Percentiles rank a stretch among this genome's conserved stretches.
phyloP scores from a whole-genome alignment of 768 basidiomycete species.

The Amanita subjunquillea region DNA sequence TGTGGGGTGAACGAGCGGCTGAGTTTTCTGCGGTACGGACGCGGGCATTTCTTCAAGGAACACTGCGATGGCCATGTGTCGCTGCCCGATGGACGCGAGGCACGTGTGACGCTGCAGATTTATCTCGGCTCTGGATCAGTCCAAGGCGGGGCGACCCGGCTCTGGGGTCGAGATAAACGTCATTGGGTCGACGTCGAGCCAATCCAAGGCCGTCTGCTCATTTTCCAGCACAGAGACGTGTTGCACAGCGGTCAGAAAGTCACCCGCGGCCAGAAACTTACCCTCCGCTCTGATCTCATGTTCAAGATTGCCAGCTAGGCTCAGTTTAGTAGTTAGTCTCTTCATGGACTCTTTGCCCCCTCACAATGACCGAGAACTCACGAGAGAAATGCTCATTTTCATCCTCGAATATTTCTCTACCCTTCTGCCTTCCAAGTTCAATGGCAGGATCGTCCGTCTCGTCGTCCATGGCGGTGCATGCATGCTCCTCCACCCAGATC shows the following conservation, averaged over 20 bases:
- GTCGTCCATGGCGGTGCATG: constrained; percentile 67
- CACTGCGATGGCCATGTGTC: constrained; percentile 28
- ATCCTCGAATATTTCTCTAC: constrained; percentile 44
- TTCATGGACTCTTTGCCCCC: constrained; percentile 5
- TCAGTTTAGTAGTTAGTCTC: too few species aligned
- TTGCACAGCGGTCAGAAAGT: constrained; percentile 35
- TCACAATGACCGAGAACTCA: constrained; percentile 30
- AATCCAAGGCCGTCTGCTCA: constrained; percentile 29
- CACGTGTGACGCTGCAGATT: constrained; percentile 32
- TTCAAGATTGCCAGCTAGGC: neutral
- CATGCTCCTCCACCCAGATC: constrained; percentile 52
- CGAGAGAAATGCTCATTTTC: constrained; percentile 28
- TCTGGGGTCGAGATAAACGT: constrained; percentile 18
- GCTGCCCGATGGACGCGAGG: constrained; percentile 26
- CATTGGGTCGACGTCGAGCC: constrained; percentile 30
- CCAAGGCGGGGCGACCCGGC: constrained; percentile 30
- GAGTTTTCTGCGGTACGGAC: constrained; percentile 33
- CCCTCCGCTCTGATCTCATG: constrained; percentile 32
- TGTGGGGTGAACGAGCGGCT: constrained; percentile 32
- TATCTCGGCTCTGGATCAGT: constrained; percentile 26
- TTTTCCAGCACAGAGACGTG: constrained; percentile 32
- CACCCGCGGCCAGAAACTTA: constrained; percentile 26
- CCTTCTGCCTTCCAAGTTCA: constrained; percentile 34
- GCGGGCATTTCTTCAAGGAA: constrained; percentile 29
- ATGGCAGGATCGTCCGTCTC: constrained; percentile 38